A percentile compares a stretch with the other conserved stretches of the same genome.
Evolutionary conservation across 192 early-diverging fungal genomes (phyloP).

Genomic region (Podila clonocystis): DNA sequence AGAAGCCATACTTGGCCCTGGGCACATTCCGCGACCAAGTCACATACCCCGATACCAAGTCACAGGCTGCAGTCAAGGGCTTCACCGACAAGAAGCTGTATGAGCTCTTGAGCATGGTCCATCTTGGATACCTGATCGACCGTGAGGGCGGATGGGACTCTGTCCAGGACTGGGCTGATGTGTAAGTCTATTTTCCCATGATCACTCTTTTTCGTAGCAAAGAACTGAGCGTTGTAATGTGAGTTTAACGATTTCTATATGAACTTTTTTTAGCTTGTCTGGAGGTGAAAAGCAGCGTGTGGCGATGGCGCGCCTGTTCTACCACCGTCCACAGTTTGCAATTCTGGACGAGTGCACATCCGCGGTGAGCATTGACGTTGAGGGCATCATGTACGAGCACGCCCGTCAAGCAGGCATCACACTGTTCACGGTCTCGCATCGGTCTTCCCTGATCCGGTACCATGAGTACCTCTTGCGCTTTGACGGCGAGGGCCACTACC

Average conservation of each 20-base stretch:
- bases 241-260: background rate
- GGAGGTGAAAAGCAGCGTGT: constrained; percentile 85
- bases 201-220: background rate
- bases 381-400: constrained; percentile 77
- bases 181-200: constrained; percentile 39
- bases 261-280: constrained; percentile 54
- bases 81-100: constrained; percentile 74
- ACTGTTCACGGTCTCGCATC: constrained; percentile 71
- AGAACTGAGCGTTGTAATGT: too few species aligned
- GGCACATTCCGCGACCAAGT: constrained; percentile 87
- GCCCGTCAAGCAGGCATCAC: constrained; percentile 68
- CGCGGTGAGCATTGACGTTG: constrained; percentile 83
- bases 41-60: constrained; percentile 85
- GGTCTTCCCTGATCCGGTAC: constrained; percentile 57
- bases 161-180: constrained; percentile 82
- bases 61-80: constrained; percentile 65
- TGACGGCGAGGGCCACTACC: constrained; percentile 71
- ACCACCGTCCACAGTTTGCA: constrained; percentile 83
- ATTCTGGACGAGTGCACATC: constrained; percentile 85
- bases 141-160: constrained; percentile 79
- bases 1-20: constrained; percentile 83
- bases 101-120: constrained; percentile 72
- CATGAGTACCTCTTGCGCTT: constrained; percentile 70
- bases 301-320: constrained; percentile 88
- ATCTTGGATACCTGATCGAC: constrained; percentile 74